Percentiles rank a stretch among this genome's conserved stretches.
These are phyloP conservation scores for Dryadomyces quercus-mongolicae DNA, from an alignment of 2,329 filamentous ascomycete genomes.

Conservation along the genomic window DNA sequence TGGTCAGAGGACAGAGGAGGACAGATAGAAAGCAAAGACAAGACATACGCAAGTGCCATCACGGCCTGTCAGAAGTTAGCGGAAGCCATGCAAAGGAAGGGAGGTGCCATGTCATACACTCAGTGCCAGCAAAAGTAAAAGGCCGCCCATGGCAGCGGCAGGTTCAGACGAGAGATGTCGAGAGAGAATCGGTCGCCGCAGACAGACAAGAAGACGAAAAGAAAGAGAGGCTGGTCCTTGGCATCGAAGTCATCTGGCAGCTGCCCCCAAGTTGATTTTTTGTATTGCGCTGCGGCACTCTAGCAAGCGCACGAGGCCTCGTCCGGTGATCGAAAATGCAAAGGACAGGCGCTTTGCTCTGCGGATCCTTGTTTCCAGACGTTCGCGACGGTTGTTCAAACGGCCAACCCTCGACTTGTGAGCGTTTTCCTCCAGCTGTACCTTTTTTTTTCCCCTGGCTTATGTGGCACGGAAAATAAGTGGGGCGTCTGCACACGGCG, in stretches of 20 bases:
- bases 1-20: conserved; percentile 9
- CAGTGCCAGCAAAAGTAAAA: conserved; percentile 21
- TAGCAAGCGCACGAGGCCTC: too few relatives aligned
- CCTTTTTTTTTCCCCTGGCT: not conserved
- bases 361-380: too few relatives aligned
- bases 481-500: not conserved
- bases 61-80: conserved; percentile 29
- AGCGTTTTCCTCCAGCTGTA: not conserved
- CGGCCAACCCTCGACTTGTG: too few relatives aligned
- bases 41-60: conserved; percentile 46
- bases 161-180: not conserved
- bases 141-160: conserved; percentile 18
- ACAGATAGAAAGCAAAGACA: not conserved
- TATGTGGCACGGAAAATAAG: conserved; percentile 3
- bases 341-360: too few relatives aligned
- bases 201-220: too few relatives aligned
- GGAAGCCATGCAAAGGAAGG: not conserved
- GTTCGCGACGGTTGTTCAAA: too few relatives aligned
- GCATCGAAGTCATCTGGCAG: not conserved
- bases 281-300: too few relatives aligned
- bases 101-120: conserved; percentile 16
- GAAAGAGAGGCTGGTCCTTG: too few relatives aligned
- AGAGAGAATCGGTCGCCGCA: too few relatives aligned
- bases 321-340: too few relatives aligned
- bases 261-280: too few relatives aligned